These are phyloP conservation scores for Nemania sp. DNA, from an alignment of 2,329 filamentous ascomycete species.

Conservation along the genomic window DNA sequence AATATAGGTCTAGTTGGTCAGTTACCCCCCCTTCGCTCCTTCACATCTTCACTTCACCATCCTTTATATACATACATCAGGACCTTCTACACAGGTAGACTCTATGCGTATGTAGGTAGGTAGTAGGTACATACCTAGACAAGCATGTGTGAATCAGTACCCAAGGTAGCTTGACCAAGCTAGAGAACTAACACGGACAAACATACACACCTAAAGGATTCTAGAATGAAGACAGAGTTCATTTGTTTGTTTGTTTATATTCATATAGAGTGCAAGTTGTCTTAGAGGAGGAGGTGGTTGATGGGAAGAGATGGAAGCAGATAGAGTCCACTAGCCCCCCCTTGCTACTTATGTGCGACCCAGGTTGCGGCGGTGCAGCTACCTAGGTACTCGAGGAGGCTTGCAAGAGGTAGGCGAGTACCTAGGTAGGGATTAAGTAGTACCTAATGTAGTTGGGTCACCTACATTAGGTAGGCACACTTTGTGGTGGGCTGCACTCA, in stretches of 20 bases:
- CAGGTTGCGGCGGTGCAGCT: no score
- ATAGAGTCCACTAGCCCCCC: neutral
- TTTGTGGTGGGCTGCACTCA: neutral
- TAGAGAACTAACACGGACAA: neutral
- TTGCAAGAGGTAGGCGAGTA: neutral
- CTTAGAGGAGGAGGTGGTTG: neutral
- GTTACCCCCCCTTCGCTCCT: neutral
- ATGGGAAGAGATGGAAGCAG: neutral
- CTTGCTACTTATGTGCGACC: neutral
- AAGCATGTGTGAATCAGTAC: no score
- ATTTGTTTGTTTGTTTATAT: neutral
- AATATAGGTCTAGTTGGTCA: slow-evolving; percentile 23
- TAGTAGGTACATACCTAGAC: no score
- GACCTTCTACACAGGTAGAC: neutral
- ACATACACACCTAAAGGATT: neutral
- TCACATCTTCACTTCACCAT: no score
- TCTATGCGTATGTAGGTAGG: no score
- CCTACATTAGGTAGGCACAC: no score
- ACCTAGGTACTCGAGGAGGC: no score
- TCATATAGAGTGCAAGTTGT: neutral
- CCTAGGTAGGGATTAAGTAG: no score
- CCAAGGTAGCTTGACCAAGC: no score
- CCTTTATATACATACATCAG: neutral
- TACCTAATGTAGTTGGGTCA: no score
- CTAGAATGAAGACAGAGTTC: neutral